Evolutionary conservation across 176 grass and related monocot genomes (phyloP).

Genomic region (Ananas comosus): DNA sequence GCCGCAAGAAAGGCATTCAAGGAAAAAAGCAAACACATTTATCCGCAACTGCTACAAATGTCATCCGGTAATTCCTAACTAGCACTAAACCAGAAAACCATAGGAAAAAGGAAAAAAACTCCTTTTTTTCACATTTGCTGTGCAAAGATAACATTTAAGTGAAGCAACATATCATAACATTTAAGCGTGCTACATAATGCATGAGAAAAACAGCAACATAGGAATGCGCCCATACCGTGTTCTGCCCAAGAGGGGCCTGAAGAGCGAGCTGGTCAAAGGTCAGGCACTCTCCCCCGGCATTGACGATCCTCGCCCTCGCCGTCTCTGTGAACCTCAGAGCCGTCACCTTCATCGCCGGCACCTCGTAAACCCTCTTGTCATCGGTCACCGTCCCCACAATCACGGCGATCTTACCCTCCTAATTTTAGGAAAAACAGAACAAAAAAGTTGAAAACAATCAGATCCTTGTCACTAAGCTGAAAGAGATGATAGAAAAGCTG

Average conservation of each 20-base stretch:
- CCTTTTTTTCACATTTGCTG: no score
- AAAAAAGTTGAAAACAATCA: no score
- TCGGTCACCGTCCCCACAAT: slow-evolving; percentile 21
- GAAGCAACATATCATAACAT: no score
- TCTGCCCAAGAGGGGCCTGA: slow-evolving; percentile 19
- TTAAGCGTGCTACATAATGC: background rate
- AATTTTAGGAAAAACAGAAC: background rate
- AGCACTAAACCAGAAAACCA: no score
- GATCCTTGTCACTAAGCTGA: no score
- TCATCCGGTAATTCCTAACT: no score
- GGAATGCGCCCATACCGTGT: slow-evolving; percentile 4
- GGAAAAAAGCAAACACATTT: no score
- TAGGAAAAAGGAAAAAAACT: no score
- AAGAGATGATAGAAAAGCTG: no score
- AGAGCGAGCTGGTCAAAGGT: slow-evolving; percentile 26
- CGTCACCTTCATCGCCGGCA: slow-evolving; percentile 19
- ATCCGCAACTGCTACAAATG: no score
- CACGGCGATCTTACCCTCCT: slow-evolving; percentile 15
- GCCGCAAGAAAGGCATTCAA: no score
- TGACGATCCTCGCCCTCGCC: slow-evolving; percentile 23
- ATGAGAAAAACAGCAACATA: background rate
- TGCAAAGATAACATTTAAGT: no score
- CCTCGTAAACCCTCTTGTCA: slow-evolving; percentile 19
- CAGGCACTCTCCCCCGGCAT: slow-evolving; percentile 23
- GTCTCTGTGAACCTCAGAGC: slow-evolving; percentile 25